phyloP scores from a whole-genome alignment of 1,284 basidiomycete species.

The Rhodotorula sp. region DNA sequence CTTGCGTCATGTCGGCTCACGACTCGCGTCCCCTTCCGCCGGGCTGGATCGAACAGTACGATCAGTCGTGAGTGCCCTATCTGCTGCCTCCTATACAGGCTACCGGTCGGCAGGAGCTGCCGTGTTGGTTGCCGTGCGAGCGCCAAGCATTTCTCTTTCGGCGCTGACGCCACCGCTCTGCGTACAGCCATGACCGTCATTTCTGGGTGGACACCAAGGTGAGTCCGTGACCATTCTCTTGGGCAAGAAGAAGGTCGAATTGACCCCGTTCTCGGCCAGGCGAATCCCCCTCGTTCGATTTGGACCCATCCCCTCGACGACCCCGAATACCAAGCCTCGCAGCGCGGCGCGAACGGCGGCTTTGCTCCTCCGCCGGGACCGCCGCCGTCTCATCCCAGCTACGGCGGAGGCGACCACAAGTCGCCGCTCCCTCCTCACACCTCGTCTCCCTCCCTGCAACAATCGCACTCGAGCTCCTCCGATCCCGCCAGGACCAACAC shows the following conservation, averaged over 20 bases:
- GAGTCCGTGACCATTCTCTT: background rate
- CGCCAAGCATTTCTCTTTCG: background rate
- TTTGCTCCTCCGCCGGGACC: slow-evolving; percentile 32
- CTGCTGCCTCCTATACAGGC: background rate
- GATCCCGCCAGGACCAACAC: background rate
- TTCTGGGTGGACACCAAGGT: slow-evolving; percentile 32
- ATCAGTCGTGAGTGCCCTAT: background rate
- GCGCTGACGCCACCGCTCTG: background rate
- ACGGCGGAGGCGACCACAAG: background rate
- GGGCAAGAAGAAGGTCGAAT: background rate
- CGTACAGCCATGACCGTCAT: slow-evolving; percentile 8
- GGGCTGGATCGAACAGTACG: slow-evolving; percentile 27
- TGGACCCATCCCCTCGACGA: slow-evolving; percentile 48
- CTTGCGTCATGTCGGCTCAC: background rate
- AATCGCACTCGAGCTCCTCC: background rate
- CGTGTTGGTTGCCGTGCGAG: no score
- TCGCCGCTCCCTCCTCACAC: background rate
- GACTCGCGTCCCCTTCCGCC: slow-evolving; percentile 20
- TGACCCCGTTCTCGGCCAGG: slow-evolving; percentile 7
- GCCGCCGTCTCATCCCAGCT: slow-evolving; percentile 21
- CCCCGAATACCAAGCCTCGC: slow-evolving; percentile 21
- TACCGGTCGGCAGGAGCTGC: no score
- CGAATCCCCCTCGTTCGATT: slow-evolving; percentile 47
- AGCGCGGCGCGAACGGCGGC: background rate
- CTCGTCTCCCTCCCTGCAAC: background rate